Percentiles rank a stretch among this genome's conserved stretches.
These are phyloP conservation scores for Quercus agrifolia DNA, from an alignment of 306 rosid genomes.

Conservation along the genomic window DNA sequence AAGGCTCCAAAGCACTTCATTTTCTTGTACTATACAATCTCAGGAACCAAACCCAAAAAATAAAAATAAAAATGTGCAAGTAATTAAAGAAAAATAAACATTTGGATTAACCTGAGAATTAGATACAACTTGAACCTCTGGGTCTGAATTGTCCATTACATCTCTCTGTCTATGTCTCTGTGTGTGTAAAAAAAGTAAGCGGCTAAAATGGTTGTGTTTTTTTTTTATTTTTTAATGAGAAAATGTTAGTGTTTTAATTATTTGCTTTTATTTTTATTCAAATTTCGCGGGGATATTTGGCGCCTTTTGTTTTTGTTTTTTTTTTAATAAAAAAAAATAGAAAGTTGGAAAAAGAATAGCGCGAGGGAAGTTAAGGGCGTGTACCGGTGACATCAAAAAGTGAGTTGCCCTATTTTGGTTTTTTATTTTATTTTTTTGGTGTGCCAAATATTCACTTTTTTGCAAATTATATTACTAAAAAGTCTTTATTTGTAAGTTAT, in stretches of 20 bases:
- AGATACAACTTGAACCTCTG: neutral
- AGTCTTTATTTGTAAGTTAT: no score
- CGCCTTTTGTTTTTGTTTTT: conserved; percentile 3
- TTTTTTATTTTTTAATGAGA: no score
- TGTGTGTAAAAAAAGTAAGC: neutral
- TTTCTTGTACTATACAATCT: conserved; percentile 9
- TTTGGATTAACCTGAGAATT: conserved; percentile 42
- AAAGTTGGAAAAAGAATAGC: neutral
- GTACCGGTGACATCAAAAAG: neutral
- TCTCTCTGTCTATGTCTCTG: neutral
- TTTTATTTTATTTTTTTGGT: no score
- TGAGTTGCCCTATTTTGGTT: no score
- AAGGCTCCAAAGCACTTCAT: neutral
- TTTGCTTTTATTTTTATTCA: neutral
- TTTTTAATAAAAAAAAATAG: neutral
- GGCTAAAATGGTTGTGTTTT: neutral
- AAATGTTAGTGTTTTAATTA: neutral
- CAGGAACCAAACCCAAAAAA: conserved; percentile 20
- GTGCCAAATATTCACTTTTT: no score
- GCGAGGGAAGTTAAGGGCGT: neutral
- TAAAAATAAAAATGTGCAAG: neutral
- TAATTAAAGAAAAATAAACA: neutral
- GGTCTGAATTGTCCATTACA: conserved; percentile 35
- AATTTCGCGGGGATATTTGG: conserved; percentile 14
- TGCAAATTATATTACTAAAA: no score